Evolutionary conservation across 2,329 filamentous ascomycete genomes (phyloP).

Genomic region (Neonectria coccinea): DNA sequence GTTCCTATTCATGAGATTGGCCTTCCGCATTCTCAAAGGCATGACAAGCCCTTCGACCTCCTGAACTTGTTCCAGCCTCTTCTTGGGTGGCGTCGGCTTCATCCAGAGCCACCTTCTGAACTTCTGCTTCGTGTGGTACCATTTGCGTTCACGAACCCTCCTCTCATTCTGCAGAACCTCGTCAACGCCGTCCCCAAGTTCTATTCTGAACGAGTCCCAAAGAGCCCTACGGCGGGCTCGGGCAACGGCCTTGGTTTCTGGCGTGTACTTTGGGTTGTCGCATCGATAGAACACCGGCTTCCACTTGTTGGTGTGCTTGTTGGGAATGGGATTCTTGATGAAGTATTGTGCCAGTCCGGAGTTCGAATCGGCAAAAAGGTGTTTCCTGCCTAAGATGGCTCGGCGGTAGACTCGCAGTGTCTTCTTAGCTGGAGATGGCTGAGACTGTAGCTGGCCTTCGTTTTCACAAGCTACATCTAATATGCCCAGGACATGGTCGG

Average conservation of each 20-base stretch:
- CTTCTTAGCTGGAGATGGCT: constrained; percentile 17
- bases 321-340: constrained; percentile 32
- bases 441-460: background rate
- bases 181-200: constrained; percentile 31
- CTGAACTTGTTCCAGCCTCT: constrained; percentile 11
- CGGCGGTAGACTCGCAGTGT: constrained; percentile 29
- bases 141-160: constrained; percentile 6
- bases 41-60: constrained; percentile 20
- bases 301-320: constrained; percentile 32
- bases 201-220: constrained; percentile 34
- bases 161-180: constrained; percentile 32
- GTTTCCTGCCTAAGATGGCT: constrained; percentile 26
- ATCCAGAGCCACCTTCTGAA: constrained; percentile 20
- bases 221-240: constrained; percentile 21
- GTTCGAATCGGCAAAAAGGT: constrained; percentile 25
- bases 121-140: constrained; percentile 11
- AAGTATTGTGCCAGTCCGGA: constrained; percentile 26
- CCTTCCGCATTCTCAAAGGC: constrained; percentile 15
- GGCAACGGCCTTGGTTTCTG: constrained; percentile 18
- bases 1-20: constrained; percentile 2
- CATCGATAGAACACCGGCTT: constrained; percentile 32
- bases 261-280: constrained; percentile 37
- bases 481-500: background rate
- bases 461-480: background rate
- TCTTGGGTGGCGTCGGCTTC: constrained; percentile 20